phyloP scores from a whole-genome alignment of 352 stramenopile genomes.

The Blastocystis sp. region DNA sequence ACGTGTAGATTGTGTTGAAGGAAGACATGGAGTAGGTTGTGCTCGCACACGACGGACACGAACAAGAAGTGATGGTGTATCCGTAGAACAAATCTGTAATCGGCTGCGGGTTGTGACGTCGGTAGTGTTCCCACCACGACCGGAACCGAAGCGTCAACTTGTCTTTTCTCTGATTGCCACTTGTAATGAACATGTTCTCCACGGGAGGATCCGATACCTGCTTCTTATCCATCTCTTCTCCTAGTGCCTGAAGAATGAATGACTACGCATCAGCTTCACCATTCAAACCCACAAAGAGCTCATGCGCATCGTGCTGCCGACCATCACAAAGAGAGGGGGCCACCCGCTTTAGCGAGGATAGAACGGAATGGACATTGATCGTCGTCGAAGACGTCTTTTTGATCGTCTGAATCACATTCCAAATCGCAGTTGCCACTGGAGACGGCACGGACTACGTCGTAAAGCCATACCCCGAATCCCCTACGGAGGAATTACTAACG shows the following conservation, averaged over 20 bases:
- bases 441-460: too few relatives aligned
- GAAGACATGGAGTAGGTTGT: background rate
- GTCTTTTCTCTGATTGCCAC: background rate
- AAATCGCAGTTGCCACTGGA: background rate
- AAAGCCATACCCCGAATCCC: too few relatives aligned
- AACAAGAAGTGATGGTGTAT: background rate
- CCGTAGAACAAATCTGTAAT: conserved; percentile 25
- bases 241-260: background rate
- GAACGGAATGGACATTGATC: background rate
- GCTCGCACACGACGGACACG: background rate
- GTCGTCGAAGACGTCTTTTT: background rate
- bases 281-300: background rate
- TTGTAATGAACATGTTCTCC: background rate
- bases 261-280: background rate
- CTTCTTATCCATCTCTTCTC: background rate
- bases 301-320: conserved; percentile 26
- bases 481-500: too few relatives aligned
- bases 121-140: conserved; percentile 26
- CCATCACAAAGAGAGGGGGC: conserved; percentile 11
- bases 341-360: background rate
- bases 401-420: background rate
- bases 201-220: background rate
- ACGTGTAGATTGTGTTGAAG: background rate
- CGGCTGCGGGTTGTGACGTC: background rate
- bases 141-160: background rate